A percentile compares a stretch with the other conserved stretches of the same genome.
These are phyloP conservation scores for Russula griseocarnosa DNA, from an alignment of 768 basidiomycete genomes.

Conservation along the genomic window DNA sequence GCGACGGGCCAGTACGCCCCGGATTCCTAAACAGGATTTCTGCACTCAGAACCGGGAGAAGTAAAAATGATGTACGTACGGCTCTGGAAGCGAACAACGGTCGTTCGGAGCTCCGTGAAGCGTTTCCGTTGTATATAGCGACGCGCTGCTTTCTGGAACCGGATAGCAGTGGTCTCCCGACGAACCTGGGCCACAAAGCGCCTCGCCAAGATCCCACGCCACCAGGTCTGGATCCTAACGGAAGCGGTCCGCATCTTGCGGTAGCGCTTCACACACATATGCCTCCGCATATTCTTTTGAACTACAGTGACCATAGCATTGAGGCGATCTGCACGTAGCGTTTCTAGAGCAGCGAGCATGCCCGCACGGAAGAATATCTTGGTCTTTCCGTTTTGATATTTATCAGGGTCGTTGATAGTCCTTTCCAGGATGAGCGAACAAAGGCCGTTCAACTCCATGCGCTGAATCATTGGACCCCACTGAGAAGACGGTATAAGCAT, in stretches of 20 bases:
- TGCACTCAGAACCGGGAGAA: slow-evolving; percentile 15
- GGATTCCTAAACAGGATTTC: slow-evolving; percentile 50
- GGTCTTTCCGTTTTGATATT: slow-evolving; percentile 93
- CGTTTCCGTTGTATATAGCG: slow-evolving; percentile 67
- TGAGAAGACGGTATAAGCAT: slow-evolving; percentile 86
- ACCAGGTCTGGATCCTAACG: slow-evolving; percentile 90
- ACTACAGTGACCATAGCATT: slow-evolving; percentile 91
- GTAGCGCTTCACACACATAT: slow-evolving; percentile 80
- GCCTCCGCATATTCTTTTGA: slow-evolving; percentile 93
- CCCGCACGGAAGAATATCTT: slow-evolving; percentile 99
- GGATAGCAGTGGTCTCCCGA: slow-evolving; percentile 67
- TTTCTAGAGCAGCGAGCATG: slow-evolving; percentile 94
- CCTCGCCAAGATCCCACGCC: slow-evolving; percentile 81
- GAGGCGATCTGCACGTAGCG: slow-evolving; percentile 80
- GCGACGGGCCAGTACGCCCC: slow-evolving; percentile 67
- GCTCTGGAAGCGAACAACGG: slow-evolving; percentile 75
- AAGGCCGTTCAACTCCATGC: slow-evolving; percentile 71
- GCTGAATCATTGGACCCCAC: slow-evolving; percentile 84
- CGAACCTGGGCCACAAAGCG: slow-evolving; percentile 66
- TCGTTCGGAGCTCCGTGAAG: slow-evolving; percentile 58
- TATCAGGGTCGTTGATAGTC: slow-evolving; percentile 90
- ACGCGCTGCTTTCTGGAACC: slow-evolving; percentile 70
- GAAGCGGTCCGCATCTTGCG: slow-evolving; percentile 63
- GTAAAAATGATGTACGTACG: slow-evolving; percentile 51
- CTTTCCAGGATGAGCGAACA: slow-evolving; percentile 80